These are phyloP conservation scores for Teratosphaeria pseudoeucalypti DNA, from an alignment of 2,329 filamentous ascomycete genomes.

Conservation along the genomic window DNA sequence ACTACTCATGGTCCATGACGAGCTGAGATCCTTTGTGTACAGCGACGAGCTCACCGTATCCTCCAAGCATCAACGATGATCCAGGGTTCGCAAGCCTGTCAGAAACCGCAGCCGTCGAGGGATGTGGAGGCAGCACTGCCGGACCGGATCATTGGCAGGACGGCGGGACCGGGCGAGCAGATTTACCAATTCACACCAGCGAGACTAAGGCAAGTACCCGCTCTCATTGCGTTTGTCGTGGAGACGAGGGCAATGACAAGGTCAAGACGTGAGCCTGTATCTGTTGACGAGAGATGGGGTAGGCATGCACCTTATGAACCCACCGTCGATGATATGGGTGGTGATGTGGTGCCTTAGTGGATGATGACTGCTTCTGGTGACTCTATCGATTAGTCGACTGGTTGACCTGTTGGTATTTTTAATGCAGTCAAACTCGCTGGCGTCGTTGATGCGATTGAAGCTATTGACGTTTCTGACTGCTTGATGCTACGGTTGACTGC, in stretches of 20 bases:
- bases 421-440: too few species aligned
- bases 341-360: too few species aligned
- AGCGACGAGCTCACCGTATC: background rate
- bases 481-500: too few species aligned
- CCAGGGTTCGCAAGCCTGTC: background rate
- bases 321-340: too few species aligned
- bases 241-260: background rate
- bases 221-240: background rate
- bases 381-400: too few species aligned
- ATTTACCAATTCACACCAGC: background rate
- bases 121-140: background rate
- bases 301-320: too few species aligned
- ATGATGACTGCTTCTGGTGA: too few species aligned
- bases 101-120: background rate
- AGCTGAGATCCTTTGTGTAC: background rate
- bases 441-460: too few species aligned
- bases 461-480: too few species aligned
- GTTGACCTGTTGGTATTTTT: too few species aligned
- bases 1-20: background rate
- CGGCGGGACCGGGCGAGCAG: background rate
- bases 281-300: background rate
- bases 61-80: background rate
- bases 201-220: background rate
- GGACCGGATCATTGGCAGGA: background rate
- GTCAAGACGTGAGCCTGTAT: background rate